phyloP scores from a whole-genome alignment of 805 yeast genomes.

The Cyberlindnera meyerae region DNA sequence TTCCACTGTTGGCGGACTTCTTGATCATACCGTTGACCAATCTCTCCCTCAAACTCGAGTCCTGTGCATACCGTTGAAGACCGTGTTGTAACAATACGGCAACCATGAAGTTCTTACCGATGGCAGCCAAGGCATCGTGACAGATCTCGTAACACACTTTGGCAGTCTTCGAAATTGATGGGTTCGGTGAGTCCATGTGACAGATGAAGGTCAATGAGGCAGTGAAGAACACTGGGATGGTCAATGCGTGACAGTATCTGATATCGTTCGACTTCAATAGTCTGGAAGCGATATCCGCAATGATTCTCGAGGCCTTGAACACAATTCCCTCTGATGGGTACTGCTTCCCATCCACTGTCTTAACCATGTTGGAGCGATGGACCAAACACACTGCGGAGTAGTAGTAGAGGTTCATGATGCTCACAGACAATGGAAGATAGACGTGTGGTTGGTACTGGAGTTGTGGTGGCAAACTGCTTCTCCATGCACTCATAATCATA shows the following conservation, averaged over 20 bases:
- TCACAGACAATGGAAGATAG: conserved; percentile 42
- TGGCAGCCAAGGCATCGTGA: conserved; percentile 29
- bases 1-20: conserved; percentile 10
- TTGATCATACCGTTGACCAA: conserved; percentile 16
- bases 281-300: conserved; percentile 57
- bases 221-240: conserved; percentile 53
- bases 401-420: conserved; percentile 61
- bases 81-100: conserved; percentile 46
- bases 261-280: conserved; percentile 46
- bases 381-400: conserved; percentile 67
- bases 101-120: conserved; percentile 50
- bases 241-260: conserved; percentile 51
- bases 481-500: conserved; percentile 73
- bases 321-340: conserved; percentile 52
- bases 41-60: conserved; percentile 25
- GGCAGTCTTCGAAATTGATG: conserved; percentile 33
- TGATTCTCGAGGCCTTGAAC: conserved; percentile 76
- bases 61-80: conserved; percentile 39
- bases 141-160: conserved; percentile 31
- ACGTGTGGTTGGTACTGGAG: conserved; percentile 59
- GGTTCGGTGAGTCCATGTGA: conserved; percentile 45
- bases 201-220: conserved; percentile 70
- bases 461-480: conserved; percentile 57
- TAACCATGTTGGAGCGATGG: conserved; percentile 62
- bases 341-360: conserved; percentile 30